Base-by-base conservation (phyloP, 192 early-diverging fungal species). In the Glomus cerebriforme region DNA sequence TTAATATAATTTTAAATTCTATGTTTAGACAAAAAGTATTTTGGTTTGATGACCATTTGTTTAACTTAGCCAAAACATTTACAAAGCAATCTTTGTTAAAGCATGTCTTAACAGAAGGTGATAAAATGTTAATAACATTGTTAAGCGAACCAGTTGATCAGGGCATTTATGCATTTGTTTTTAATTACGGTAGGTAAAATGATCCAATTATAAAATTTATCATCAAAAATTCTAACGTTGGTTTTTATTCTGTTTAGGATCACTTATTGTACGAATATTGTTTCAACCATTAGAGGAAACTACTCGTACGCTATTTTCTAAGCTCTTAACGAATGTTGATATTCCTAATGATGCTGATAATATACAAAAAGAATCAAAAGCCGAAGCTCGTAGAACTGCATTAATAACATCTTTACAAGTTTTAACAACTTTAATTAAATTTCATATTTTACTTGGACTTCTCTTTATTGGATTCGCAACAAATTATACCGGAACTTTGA, bases 271-370 rank as follows among this genome's bases (percentile, higher is more conserved):
- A 0, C 87, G 97, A 31, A 92, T 99, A 49, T 77, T 99, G 7
- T 98, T 99, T 80, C 92, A 94, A 70, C 98, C 98, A 0, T 77
- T 99, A 13, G 98, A 99, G 81, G 98, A 99, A 81, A 94, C 92
- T 2, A 88, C 90, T 34, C 87, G 98, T 34, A 93, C 93, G 7
- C 86, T 93, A 59, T 98, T 99, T 82, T 92, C 95, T 45, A 91
- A 90, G 79, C 82, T 92, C 8, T 80, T 92, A 54, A 78, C 82
- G 59, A 58, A 80, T 24, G 70, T 83, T 77, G 59, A 54, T 27
- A 74, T 7, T 22, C n/a, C 37, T 68, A 60, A 59, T 27, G 69
- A 43, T 32, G 75, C 34, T 10, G 75, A 86, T 0, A 7, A 32
- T 35, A 65, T 67, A 54, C 15, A 19, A 15, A 65, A 68, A 19